A percentile compares a stretch with the other conserved stretches of the same genome.
phyloP scores from a whole-genome alignment of 257 asterid species.

The Cruciata laevipes region DNA sequence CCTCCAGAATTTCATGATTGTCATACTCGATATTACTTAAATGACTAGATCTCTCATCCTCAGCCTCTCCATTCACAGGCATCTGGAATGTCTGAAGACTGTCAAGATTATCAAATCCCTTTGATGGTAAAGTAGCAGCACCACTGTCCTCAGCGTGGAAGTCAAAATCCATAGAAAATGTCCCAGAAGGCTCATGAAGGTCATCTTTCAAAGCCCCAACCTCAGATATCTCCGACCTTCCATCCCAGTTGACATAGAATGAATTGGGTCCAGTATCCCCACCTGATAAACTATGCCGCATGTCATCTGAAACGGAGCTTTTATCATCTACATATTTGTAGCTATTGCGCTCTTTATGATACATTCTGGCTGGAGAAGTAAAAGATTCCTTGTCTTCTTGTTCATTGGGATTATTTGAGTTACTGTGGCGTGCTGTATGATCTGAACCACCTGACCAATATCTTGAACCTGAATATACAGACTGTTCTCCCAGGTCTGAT shows the following conservation, averaged over 20 bases:
- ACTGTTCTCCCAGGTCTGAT: slow-evolving; percentile 44
- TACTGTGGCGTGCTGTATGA: slow-evolving; percentile 43
- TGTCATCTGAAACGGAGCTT: slow-evolving; percentile 35
- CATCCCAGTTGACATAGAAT: slow-evolving; percentile 51
- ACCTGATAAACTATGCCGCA: slow-evolving; percentile 30
- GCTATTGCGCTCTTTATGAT: slow-evolving; percentile 37
- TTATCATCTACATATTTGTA: slow-evolving; percentile 41
- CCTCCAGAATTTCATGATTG: slow-evolving; percentile 26
- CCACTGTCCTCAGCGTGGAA: slow-evolving; percentile 10
- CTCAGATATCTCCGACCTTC: slow-evolving; percentile 37
- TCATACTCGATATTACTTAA: slow-evolving; percentile 19
- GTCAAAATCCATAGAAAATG: slow-evolving; percentile 22
- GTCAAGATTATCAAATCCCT: slow-evolving; percentile 18
- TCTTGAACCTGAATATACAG: slow-evolving; percentile 43
- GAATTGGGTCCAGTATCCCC: slow-evolving; percentile 48
- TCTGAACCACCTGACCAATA: slow-evolving; percentile 42
- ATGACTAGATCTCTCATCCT: slow-evolving; percentile 20
- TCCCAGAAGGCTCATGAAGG: slow-evolving; percentile 29
- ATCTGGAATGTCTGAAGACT: slow-evolving; percentile 27
- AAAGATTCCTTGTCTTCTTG: slow-evolving; percentile 47
- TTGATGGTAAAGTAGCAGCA: neutral
- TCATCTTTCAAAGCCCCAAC: slow-evolving; percentile 26
- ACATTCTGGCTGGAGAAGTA: slow-evolving; percentile 42
- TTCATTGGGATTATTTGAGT: slow-evolving; percentile 52
- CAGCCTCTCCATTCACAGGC: slow-evolving; percentile 26